A percentile compares a stretch with the other conserved stretches of the same genome.
Evolutionary conservation across 371 early-diverging fungal genomes (phyloP).

Genomic region (Choanephora cucurbitarum): DNA sequence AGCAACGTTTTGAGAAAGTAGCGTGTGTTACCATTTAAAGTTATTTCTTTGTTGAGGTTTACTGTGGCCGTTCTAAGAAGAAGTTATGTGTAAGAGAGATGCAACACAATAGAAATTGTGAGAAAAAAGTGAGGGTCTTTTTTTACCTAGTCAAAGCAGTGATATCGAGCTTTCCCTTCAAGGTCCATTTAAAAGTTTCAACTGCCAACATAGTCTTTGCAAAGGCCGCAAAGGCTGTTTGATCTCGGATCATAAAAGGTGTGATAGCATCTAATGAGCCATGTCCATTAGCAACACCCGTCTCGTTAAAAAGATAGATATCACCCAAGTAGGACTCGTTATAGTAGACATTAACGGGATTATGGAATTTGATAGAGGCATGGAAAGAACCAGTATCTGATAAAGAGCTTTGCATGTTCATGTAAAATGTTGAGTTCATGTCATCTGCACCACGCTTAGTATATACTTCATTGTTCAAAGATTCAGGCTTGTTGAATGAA

Average conservation of each 20-base stretch:
- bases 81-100: background rate
- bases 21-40: conserved; percentile 32
- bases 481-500: conserved; percentile 40
- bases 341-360: conserved; percentile 43
- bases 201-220: conserved; percentile 56
- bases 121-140: background rate
- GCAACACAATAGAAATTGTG: background rate
- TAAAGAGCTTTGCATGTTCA: conserved; percentile 53
- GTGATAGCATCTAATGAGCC: conserved; percentile 47
- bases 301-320: conserved; percentile 49
- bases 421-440: conserved; percentile 43
- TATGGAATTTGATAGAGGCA: conserved; percentile 50
- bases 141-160: conserved; percentile 55
- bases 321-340: conserved; percentile 53
- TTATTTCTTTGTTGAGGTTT: conserved; percentile 42
- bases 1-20: background rate
- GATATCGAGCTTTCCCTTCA: conserved; percentile 60
- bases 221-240: conserved; percentile 51
- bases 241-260: conserved; percentile 50
- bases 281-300: conserved; percentile 50
- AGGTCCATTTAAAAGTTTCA: conserved; percentile 55
- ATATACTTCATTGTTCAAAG: conserved; percentile 13
- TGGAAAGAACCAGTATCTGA: conserved; percentile 62
- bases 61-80: conserved; percentile 42
- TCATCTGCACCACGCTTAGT: conserved; percentile 37